Evolutionary conservation across 805 yeast species (phyloP).

Genomic region (Saccharomyces eubayanus): DNA sequence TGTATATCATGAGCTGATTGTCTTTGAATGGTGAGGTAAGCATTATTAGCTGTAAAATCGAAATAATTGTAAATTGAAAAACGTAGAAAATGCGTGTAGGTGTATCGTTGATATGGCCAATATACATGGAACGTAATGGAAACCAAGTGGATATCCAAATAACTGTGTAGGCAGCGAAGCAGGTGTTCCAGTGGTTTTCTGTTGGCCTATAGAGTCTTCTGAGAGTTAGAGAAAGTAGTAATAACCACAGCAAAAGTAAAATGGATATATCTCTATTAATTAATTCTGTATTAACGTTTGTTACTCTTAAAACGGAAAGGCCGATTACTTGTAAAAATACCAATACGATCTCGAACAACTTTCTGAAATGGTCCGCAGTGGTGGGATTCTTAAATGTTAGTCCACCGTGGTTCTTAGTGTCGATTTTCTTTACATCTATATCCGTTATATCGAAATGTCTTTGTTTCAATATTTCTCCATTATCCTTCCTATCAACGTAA

Average conservation of each 20-base stretch:
- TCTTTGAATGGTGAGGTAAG: constrained; percentile 60
- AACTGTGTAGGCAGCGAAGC: constrained; percentile 43
- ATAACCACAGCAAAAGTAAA: background rate
- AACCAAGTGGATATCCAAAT: constrained; percentile 40
- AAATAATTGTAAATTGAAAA: constrained; percentile 39
- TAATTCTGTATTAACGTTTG: background rate
- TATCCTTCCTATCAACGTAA: background rate
- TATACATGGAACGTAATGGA: constrained; percentile 49
- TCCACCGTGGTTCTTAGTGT: background rate
- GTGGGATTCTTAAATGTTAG: background rate
- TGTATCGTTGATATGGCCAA: constrained; percentile 33
- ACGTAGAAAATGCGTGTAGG: constrained; percentile 35
- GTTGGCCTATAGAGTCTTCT: constrained; percentile 22
- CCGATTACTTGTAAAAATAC: background rate
- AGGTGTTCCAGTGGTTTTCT: constrained; percentile 58
- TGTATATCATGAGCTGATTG: constrained; percentile 41
- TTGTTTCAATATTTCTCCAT: background rate
- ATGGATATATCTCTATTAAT: background rate
- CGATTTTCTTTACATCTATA: background rate
- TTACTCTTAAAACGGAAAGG: background rate
- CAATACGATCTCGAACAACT: background rate
- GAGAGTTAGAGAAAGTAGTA: background rate
- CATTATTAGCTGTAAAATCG: constrained; percentile 39
- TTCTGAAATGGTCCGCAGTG: background rate
- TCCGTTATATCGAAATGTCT: background rate